Base-by-base conservation (phyloP, 805 yeast genomes). In the Candida anglica region DNA sequence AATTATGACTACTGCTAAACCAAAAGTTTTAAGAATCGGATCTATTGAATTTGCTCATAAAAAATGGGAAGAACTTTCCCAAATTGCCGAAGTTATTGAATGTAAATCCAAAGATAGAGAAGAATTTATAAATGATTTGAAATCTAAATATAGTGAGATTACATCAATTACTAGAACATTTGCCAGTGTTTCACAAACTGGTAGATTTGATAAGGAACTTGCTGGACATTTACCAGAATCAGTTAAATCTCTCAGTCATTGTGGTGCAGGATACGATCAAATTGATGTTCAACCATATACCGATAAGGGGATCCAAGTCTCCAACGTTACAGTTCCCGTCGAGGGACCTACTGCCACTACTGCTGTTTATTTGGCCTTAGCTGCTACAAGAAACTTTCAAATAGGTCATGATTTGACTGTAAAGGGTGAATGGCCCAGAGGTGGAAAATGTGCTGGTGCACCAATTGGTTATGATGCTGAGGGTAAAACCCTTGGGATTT, bases 251-350 rank as follows among this genome's bases (percentile, higher is more conserved):
- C 60, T 82, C 10, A 63, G 76, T 40, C 86, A 81, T 53, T 61
- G 69, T 39, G 89, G 89, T 37, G 91, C 91, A 0, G 89, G 85
- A 4, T 81, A 82, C 55, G 91, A 82, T 51, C 87, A 81, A 56
- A 64, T 81, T 28, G 85, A 81, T 42, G 70, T 75, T 3, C 63
- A 60, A 16, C 72, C 76, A 14, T 71, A 79, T 40, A 62, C 69
- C 3, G 64, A 61, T 15, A 62, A 69, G 25, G 67, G 70, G 18
- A 75, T 82, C 41, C 86, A 79, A 53, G 68, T 82, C n/a, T 69
- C 85, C 30, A 78, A 82, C 53, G 75, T 77, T 15, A 86, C 89
- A 6, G 64, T 61, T 4, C 69, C 81, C 6, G 89, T 82, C 10
- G 82, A 79, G 48, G 71, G 70, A 15, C 78, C 88, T 9, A 83